Percentiles rank a stretch among this genome's conserved stretches.
phyloP scores from a whole-genome alignment of 2,329 filamentous ascomycete species.

The Zalaria sp. region DNA sequence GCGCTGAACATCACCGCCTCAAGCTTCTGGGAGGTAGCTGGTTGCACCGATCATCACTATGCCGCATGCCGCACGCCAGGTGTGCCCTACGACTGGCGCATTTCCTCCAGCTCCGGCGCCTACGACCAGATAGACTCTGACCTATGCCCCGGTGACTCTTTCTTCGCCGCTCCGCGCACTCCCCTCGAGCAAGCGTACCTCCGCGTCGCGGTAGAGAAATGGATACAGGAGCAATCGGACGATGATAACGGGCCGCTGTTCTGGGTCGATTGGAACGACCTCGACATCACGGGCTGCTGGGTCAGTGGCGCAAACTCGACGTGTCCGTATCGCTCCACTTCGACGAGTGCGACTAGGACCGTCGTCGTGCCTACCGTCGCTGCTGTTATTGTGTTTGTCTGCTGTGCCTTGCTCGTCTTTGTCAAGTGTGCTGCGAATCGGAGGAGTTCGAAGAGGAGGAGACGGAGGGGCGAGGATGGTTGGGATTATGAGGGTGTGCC shows the following conservation, averaged over 20 bases:
- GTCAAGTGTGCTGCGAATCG: conserved; percentile 51
- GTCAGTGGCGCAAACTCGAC: conserved; percentile 38
- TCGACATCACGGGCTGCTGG: conserved; percentile 46
- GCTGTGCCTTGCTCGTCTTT: conserved; percentile 47
- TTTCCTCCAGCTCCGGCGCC: conserved; percentile 28
- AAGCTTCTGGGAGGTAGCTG: conserved; percentile 44
- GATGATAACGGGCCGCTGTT: conserved; percentile 22
- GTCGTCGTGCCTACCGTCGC: conserved; percentile 49
- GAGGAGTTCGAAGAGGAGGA: conserved; percentile 36
- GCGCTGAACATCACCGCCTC: conserved; percentile 31
- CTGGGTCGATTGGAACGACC: conserved; percentile 48
- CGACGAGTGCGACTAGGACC: conserved; percentile 22
- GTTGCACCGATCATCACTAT: conserved; percentile 38
- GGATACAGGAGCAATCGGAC: conserved; percentile 10
- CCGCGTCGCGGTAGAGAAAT: conserved; percentile 12
- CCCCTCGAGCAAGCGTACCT: conserved; percentile 50
- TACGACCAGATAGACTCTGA: conserved; percentile 23
- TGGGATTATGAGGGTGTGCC: conserved; percentile 60
- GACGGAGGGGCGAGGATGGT: conserved; percentile 33
- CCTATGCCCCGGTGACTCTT: conserved; percentile 34
- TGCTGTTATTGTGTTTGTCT: conserved; percentile 46
- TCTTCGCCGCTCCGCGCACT: conserved; percentile 45
- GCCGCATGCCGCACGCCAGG: conserved; percentile 39
- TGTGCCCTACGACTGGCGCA: conserved; percentile 43
- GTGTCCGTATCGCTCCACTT: conserved; percentile 43